These are phyloP conservation scores for Clavulina sp. DNA, from an alignment of 768 basidiomycete species.

Conservation along the genomic window DNA sequence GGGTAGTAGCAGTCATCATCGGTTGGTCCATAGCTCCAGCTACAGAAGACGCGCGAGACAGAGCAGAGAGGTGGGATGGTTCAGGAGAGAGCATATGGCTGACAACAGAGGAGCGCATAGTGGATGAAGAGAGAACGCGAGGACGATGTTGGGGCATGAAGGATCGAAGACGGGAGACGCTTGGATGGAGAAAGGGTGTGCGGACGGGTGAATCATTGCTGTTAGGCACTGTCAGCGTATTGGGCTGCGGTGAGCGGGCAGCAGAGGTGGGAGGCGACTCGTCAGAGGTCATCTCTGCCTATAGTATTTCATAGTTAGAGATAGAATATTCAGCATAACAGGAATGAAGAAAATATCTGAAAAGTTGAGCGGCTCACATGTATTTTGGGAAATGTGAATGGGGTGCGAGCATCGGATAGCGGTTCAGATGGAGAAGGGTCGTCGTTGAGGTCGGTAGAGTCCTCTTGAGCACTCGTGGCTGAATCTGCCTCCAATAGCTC, in stretches of 20 bases:
- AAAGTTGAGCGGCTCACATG: too few relatives aligned
- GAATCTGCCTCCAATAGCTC: conserved; percentile 53
- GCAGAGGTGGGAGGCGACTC: conserved; percentile 12
- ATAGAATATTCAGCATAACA: conserved; percentile 2
- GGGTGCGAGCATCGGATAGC: too few relatives aligned
- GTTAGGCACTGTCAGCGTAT: conserved; percentile 1
- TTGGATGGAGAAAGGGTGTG: conserved; percentile 17
- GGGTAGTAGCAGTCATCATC: conserved; percentile 12
- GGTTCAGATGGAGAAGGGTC: too few relatives aligned
- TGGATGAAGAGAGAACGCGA: conserved; percentile 26
- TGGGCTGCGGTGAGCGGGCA: conserved; percentile 3
- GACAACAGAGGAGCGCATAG: conserved; percentile 24
- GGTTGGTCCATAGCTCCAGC: conserved; percentile 28
- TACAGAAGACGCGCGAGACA: conserved; percentile 52
- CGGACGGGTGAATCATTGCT: conserved; percentile 3
- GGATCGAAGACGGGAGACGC: conserved; percentile 33
- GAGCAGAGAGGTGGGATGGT: conserved; percentile 47
- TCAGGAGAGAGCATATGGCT: conserved; percentile 33
- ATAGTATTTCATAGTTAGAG: background rate
- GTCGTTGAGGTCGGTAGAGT: too few relatives aligned
- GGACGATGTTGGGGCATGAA: conserved; percentile 23
- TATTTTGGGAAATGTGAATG: too few relatives aligned
- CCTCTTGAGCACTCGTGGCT: conserved; percentile 28
- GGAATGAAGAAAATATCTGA: too few relatives aligned
- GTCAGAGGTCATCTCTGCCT: conserved; percentile 5